Percentiles rank a stretch among this genome's conserved stretches.
phyloP scores from a whole-genome alignment of 1,284 basidiomycete genomes.

The Trichosporon coremiiforme region DNA sequence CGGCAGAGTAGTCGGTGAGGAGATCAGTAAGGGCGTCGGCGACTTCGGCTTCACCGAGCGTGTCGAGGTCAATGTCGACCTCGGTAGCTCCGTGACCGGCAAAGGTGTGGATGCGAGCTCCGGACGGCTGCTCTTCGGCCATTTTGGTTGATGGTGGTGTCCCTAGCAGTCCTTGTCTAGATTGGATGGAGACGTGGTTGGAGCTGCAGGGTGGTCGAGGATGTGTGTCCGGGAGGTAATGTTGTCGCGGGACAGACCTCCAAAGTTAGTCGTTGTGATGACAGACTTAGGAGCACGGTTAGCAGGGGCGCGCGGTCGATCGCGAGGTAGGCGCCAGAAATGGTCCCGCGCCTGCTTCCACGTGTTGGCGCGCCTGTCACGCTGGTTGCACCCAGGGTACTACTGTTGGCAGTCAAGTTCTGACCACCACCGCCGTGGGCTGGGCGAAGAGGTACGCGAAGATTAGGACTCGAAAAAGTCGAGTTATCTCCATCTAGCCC shows the following conservation, averaged over 20 bases:
- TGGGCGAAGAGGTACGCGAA: background rate
- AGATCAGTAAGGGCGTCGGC: conserved; percentile 53
- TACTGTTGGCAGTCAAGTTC: background rate
- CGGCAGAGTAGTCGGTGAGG: conserved; percentile 49
- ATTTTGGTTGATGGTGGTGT: conserved; percentile 23
- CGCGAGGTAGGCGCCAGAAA: background rate
- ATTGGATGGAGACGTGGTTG: background rate
- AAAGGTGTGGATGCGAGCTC: conserved; percentile 37
- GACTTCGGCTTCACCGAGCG: conserved; percentile 48
- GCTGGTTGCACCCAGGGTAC: background rate
- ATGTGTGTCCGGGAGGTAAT: conserved; percentile 18
- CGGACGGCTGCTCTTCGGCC: conserved; percentile 30
- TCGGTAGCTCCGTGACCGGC: conserved; percentile 50
- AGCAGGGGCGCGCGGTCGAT: background rate
- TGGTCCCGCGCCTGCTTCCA: background rate
- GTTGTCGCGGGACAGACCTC: conserved; percentile 16
- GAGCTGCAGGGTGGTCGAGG: conserved; percentile 12
- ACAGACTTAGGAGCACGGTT: conserved; percentile 14
- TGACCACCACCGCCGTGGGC: background rate
- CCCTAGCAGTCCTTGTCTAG: conserved; percentile 5
- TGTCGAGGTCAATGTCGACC: conserved; percentile 55
- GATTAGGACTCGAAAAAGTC: conserved; percentile 7
- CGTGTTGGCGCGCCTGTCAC: conserved; percentile 2
- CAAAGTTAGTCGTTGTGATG: conserved; percentile 14
- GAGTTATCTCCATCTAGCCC: background rate